Percentiles rank a stretch among this genome's conserved stretches.
Evolutionary conservation across 768 basidiomycete genomes (phyloP).

Genomic region (Cytidiella melzeri): DNA sequence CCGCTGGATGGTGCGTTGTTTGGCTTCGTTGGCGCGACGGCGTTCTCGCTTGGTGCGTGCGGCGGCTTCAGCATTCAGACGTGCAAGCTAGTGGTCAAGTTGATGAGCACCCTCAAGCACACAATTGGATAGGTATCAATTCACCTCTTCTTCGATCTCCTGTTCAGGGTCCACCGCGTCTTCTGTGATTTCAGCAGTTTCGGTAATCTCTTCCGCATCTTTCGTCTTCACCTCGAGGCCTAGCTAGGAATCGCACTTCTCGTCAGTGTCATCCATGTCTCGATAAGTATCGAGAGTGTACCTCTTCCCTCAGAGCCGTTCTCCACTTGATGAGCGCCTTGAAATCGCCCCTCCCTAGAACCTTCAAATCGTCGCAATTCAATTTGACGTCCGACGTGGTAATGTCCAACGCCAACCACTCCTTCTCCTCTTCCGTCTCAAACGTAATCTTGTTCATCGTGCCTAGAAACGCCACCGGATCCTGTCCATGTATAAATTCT

Average conservation of each 20-base stretch:
- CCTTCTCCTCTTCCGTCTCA: constrained; percentile 76
- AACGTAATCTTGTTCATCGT: constrained; percentile 74
- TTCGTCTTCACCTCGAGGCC: constrained; percentile 81
- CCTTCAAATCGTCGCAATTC: constrained; percentile 91
- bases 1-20: constrained; percentile 80
- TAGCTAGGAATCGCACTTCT: constrained; percentile 37
- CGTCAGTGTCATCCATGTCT: not conserved
- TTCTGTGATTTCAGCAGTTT: constrained; percentile 58
- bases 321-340: constrained; percentile 92
- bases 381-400: constrained; percentile 76
- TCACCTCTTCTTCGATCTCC: constrained; percentile 83
- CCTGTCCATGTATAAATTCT: constrained; percentile 62
- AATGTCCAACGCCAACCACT: constrained; percentile 67
- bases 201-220: constrained; percentile 67
- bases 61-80: constrained; percentile 69
- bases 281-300: constrained; percentile 26
- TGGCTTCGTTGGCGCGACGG: constrained; percentile 83
- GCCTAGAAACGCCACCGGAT: constrained; percentile 79
- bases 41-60: constrained; percentile 75
- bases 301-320: constrained; percentile 80
- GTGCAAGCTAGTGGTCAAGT: constrained; percentile 58
- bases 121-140: constrained; percentile 14
- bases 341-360: constrained; percentile 97
- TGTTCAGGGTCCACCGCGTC: constrained; percentile 85
- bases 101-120: not conserved